These are phyloP conservation scores for Saccharum spontaneum DNA, from an alignment of 176 grass and related monocot species.

Conservation along the genomic window DNA sequence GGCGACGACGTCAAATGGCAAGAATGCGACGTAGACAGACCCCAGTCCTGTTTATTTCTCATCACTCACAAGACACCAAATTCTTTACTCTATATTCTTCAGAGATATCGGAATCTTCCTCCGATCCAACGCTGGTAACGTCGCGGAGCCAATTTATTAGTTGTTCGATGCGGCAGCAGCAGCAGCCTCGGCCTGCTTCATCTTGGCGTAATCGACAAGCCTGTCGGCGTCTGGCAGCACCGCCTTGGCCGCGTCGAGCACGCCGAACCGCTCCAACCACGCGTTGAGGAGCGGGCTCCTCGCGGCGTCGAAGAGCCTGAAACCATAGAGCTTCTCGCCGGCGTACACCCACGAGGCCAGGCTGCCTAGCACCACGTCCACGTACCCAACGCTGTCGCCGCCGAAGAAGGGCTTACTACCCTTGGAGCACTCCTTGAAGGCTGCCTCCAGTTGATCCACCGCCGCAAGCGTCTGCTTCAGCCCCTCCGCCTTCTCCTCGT, in stretches of 20 bases:
- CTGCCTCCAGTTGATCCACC: slow-evolving; percentile 38
- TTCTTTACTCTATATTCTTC: too few species aligned
- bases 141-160: background rate
- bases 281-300: slow-evolving; percentile 29
- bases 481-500: slow-evolving; percentile 29
- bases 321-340: background rate
- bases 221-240: slow-evolving; percentile 35
- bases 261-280: slow-evolving; percentile 42
- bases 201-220: slow-evolving; percentile 30
- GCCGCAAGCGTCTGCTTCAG: background rate
- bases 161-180: background rate
- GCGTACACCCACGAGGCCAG: slow-evolving; percentile 10
- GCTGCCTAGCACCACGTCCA: slow-evolving; percentile 42
- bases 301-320: slow-evolving; percentile 27
- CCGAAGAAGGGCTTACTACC: slow-evolving; percentile 46
- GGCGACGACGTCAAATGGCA: too few species aligned
- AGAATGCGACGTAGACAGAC: too few species aligned
- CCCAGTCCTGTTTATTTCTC: too few species aligned
- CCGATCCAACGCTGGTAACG: background rate
- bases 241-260: slow-evolving; percentile 37
- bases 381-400: slow-evolving; percentile 41
- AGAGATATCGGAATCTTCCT: too few species aligned
- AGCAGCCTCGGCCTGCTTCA: slow-evolving; percentile 6
- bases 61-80: too few species aligned
- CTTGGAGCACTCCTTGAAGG: slow-evolving; percentile 31